Conservation (phyloP, 371 early-diverging fungal species). For the Rhizopus microsporus region DNA sequence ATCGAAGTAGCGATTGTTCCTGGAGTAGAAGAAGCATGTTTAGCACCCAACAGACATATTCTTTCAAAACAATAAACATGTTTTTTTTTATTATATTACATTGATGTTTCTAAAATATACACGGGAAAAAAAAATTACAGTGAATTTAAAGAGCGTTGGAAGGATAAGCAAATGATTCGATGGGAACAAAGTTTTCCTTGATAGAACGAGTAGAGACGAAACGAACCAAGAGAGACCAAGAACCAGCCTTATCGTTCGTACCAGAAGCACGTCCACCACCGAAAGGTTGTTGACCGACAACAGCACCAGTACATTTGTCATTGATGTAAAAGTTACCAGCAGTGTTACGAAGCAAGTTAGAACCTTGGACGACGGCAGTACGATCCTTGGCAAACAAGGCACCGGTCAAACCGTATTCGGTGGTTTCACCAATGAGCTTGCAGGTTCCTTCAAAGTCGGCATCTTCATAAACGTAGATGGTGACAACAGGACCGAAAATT, state of each 20-base stretch:
- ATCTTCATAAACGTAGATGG: slow-evolving; percentile 89
- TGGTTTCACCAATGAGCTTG: slow-evolving; percentile 78
- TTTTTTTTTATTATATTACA: background rate
- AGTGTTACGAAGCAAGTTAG: slow-evolving; percentile 81
- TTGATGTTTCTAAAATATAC: background rate
- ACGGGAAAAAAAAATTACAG: background rate
- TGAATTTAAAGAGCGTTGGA: slow-evolving; percentile 69
- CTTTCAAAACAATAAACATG: slow-evolving; percentile 8
- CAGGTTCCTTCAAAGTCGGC: slow-evolving; percentile 75
- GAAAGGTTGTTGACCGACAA: slow-evolving; percentile 98
- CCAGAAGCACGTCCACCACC: slow-evolving; percentile 95
- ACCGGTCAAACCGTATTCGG: slow-evolving; percentile 90
- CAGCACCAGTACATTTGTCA: slow-evolving; percentile 98
- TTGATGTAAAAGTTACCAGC: slow-evolving; percentile 99
- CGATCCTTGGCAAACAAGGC: slow-evolving; percentile 90
- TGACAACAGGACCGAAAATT: slow-evolving; percentile 98
- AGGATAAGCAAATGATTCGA: slow-evolving; percentile 80
- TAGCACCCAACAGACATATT: slow-evolving; percentile 73
- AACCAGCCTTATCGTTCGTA: slow-evolving; percentile 98
- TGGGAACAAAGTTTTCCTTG: slow-evolving; percentile 94
- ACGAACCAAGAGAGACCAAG: slow-evolving; percentile 60
- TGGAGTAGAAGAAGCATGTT: slow-evolving; percentile 71
- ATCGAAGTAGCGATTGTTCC: slow-evolving; percentile 68
- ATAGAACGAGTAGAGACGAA: slow-evolving; percentile 94
- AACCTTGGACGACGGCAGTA: slow-evolving; percentile 70